Evolutionary conservation across 371 early-diverging fungal genomes (phyloP), one percentile per base, ranked within the genome.

Genomic region (Batkoa obscura): DNA sequence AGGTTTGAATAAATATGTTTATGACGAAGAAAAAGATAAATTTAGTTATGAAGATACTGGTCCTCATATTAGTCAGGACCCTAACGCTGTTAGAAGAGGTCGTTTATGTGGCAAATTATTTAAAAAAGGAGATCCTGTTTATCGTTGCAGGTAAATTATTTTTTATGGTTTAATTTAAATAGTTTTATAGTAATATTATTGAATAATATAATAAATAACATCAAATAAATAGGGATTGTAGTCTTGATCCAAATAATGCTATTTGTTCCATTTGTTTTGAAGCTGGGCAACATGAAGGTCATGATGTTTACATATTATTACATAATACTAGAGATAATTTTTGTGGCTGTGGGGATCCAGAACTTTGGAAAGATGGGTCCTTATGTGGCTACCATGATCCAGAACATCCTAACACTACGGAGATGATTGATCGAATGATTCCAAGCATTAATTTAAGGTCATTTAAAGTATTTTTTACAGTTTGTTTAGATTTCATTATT

Each of bases 311-410:
- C 0, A 39, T 53, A 9, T 37, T 53, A 31, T n/a, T 53, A 35
- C 53, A 53, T 38, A 53, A 53, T 23, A 39, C 35, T 23, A 35
- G 53, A 6, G 53, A 53, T 34, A 15, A 39, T 12, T 95, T 92
- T 68, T 97, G 98, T 67, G 98, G 95, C 68, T 97, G 98, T 67
- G 94, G 94, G 12, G 96, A 97, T 60, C 70, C 79, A 4, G 96
- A 95, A 66, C 92, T 94, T 13, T 95, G 94, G 93, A 85, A 80
- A 58, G 67, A 80, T 0, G 81, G 83, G 4, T 66, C 88, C n/a
- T 23, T 23, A 23, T 96, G 97, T 64, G 70, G 72, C 42, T 86
- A 83, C 62, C 95, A 95, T 65, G 66, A 72, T 15, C 67, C 35
- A n/a, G 13, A n/a, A 4, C 35, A 53, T 23, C 23, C 23, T 23